Evolutionary conservation across 805 yeast genomes (phyloP), one percentile per base, ranked within the genome.

Genomic region (Ogataea degrootiae): DNA sequence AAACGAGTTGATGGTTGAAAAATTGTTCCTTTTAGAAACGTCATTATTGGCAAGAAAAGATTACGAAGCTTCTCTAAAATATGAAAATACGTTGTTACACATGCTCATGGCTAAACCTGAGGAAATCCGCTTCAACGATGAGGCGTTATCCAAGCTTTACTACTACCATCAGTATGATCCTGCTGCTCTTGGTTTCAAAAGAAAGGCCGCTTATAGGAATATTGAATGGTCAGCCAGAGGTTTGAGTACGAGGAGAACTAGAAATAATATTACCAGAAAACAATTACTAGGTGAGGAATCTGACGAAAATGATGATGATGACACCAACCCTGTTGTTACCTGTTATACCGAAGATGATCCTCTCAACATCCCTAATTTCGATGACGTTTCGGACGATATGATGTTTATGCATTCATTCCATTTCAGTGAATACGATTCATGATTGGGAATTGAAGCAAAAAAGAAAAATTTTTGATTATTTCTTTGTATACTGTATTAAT

Each of bases 81-180:
- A 58, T 39, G 68, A 64, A 36, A 53, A 62, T 39, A 29, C 54
- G 6, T 39, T 63, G 6, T 47, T 64, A 42, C 56, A 56, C 7
- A 51, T 49, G 41, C 42, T 64, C 44, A 42, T 53, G n/a, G 46
- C 59, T 11, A 52, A 49, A n/a, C 43, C 53, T n/a, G 48, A 47
- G 12, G 38, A 49, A 9, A 48, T 60, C 16, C 51, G 43, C 26
- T 38, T 48, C 9, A 57, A 61, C 34, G 61, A 57, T 37, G 44
- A 39, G 4, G 49, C 44, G 31, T 16, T 56, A 16, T 16, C 50
- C 6, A 29, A 34, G 22, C 46, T 34, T 8, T 59, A 59, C 42
- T 41, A 57, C 17, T 23, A 37, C 26, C 44, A 45, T n/a, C 47
- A 43, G 34, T 49, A 53, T 41, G 54, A 57, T 34, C 59, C 59